These are phyloP conservation scores for Aspergillus sp. DNA, from an alignment of 2,329 filamentous ascomycete species.

Conservation along the genomic window DNA sequence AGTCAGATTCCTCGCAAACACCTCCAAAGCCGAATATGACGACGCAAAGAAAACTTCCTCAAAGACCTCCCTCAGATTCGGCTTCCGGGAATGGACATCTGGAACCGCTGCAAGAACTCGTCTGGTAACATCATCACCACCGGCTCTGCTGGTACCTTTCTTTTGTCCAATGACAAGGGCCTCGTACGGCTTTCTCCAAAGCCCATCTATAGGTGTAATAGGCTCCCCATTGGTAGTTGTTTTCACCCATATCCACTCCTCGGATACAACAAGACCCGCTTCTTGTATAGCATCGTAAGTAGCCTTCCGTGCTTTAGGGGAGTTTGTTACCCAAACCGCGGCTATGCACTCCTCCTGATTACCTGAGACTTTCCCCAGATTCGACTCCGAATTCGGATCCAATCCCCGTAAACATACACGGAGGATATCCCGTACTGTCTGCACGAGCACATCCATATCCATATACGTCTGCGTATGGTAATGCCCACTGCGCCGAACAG, in stretches of 20 bases:
- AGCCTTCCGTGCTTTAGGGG: constrained; percentile 40
- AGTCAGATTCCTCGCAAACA: constrained; percentile 53
- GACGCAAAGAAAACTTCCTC: constrained; percentile 38
- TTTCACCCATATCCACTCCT: constrained; percentile 61
- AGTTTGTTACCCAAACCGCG: constrained; percentile 57
- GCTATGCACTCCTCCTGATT: constrained; percentile 34
- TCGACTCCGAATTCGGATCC: no score
- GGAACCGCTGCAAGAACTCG: constrained; percentile 52
- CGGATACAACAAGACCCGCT: constrained; percentile 43
- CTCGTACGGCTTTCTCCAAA: constrained; percentile 57
- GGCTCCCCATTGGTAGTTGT: constrained; percentile 47
- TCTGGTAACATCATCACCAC: constrained; percentile 27
- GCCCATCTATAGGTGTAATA: constrained; percentile 43
- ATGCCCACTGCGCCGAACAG: constrained; percentile 45
- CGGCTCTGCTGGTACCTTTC: constrained; percentile 5
- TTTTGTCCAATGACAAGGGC: constrained; percentile 42
- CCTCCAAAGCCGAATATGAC: constrained; percentile 47
- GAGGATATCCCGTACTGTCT: constrained; percentile 38
- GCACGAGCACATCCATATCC: constrained; percentile 21
- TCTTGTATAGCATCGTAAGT: constrained; percentile 37
- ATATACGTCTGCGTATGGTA: constrained; percentile 34
- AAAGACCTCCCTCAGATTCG: constrained; percentile 50
- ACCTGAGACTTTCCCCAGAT: constrained; percentile 14
- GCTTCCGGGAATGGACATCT: constrained; percentile 58
- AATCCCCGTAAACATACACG: constrained; percentile 29